Conservation (phyloP, 129 eudicot species). For the Lonicera japonica region DNA sequence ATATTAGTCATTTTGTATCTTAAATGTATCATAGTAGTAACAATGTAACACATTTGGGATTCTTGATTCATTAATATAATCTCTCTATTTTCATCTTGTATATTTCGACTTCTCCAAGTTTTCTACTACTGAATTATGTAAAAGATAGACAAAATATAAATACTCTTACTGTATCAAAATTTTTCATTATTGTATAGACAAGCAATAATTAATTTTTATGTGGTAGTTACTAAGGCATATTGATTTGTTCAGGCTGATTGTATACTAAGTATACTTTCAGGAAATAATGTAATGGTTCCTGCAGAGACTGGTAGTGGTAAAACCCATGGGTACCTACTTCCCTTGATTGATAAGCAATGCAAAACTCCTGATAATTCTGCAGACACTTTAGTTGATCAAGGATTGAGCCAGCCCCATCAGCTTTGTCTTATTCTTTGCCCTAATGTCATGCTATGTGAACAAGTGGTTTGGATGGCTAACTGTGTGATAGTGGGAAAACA, state of each 20-base stretch:
- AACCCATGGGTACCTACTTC: conserved; percentile 90
- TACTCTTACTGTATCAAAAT: not conserved
- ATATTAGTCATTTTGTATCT: too few species aligned
- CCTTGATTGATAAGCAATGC: conserved; percentile 53
- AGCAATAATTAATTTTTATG: not conserved
- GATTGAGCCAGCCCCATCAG: conserved; percentile 21
- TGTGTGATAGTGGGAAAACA: conserved; percentile 52
- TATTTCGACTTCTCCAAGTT: too few species aligned
- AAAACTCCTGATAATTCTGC: conserved; percentile 13
- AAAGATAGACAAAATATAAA: not conserved
- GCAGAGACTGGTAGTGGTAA: conserved; percentile 99
- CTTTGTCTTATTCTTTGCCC: conserved; percentile 92
- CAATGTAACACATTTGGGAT: too few species aligned
- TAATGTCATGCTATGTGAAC: conserved; percentile 93
- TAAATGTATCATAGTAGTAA: too few species aligned
- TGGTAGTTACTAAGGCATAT: conserved; percentile 2
- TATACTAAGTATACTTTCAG: conserved; percentile 65
- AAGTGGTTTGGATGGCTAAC: conserved; percentile 96
- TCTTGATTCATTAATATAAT: too few species aligned
- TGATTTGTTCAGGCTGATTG: conserved; percentile 60
- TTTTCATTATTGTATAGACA: not conserved
- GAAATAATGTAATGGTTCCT: conserved; percentile 76
- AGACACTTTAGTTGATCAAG: conserved; percentile 19
- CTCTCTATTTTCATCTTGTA: too few species aligned
- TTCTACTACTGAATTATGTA: too few species aligned